Evolutionary conservation across 2,329 filamentous ascomycete species (phyloP).

Genomic region (Myriosclerotinia scirpicola): DNA sequence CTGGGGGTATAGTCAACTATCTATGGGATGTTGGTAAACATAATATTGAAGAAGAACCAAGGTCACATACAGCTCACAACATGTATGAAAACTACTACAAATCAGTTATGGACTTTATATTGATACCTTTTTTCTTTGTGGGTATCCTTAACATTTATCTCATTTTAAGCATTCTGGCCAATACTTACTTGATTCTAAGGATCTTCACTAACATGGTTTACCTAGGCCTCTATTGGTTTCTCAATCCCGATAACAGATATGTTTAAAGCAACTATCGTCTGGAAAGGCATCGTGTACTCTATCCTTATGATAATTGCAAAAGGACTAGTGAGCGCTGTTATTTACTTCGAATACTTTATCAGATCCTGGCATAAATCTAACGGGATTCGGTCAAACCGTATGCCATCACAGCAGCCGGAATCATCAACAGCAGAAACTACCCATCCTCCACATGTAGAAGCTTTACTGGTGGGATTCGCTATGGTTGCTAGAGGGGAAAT

Average conservation of each 20-base stretch:
- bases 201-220: neutral
- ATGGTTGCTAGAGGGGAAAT: constrained; percentile 83
- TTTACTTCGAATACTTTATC: constrained; percentile 30
- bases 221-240: constrained; percentile 66
- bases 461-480: constrained; percentile 42
- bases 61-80: constrained; percentile 14
- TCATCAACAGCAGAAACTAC: neutral
- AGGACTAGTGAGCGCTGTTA: constrained; percentile 52
- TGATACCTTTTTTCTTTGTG: constrained; percentile 64
- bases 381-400: neutral
- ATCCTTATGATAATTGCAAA: constrained; percentile 68
- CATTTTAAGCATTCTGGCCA: neutral
- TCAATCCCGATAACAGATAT: constrained; percentile 72
- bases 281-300: constrained; percentile 72
- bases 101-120: constrained; percentile 43
- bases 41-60: neutral
- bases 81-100: constrained; percentile 39
- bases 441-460: constrained; percentile 30
- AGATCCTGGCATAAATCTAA: neutral
- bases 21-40: constrained; percentile 41
- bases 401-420: neutral
- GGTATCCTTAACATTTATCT: constrained; percentile 34
- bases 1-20: constrained; percentile 49
- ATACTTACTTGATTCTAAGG: neutral
- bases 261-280: constrained; percentile 63